A percentile compares a stretch with the other conserved stretches of the same genome.
These are phyloP conservation scores for Russula earlei DNA, from an alignment of 768 basidiomycete species.

Conservation along the genomic window DNA sequence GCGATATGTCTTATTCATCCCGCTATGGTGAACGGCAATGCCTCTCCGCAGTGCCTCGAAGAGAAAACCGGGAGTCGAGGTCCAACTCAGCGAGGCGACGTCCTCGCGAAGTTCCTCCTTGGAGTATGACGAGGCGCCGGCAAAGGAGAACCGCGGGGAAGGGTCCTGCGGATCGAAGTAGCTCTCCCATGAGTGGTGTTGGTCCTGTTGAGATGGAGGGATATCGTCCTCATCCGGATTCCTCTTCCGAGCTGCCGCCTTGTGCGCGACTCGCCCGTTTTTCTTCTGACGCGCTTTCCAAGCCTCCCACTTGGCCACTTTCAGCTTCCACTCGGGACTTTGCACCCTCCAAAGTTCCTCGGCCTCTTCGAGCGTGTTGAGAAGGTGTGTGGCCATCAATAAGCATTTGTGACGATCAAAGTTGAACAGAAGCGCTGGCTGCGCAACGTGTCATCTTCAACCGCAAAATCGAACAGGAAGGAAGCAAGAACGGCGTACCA, in stretches of 20 bases:
- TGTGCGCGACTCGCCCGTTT: constrained; percentile 37
- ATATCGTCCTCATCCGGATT: constrained; percentile 25
- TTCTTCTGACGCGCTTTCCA: constrained; percentile 41
- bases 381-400: constrained; percentile 35
- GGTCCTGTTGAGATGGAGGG: constrained; percentile 20
- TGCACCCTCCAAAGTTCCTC: constrained; percentile 43
- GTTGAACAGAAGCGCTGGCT: constrained; percentile 63
- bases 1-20: constrained; percentile 57
- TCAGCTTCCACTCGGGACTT: constrained; percentile 41
- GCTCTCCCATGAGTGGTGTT: constrained; percentile 35
- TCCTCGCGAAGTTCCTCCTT: constrained; percentile 41
- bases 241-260: constrained; percentile 32
- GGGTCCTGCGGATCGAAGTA: constrained; percentile 52
- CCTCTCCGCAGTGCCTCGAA: constrained; percentile 44
- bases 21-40: constrained; percentile 60
- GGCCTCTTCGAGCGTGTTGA: constrained; percentile 29
- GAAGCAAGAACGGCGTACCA: constrained; percentile 35
- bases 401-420: constrained; percentile 57
- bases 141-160: constrained; percentile 51
- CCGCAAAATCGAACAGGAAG: not conserved
- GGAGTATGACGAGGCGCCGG: constrained; percentile 36
- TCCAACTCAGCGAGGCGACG: constrained; percentile 31
- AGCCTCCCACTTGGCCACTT: constrained; percentile 40
- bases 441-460: not conserved
- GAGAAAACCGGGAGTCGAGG: constrained; percentile 34